A percentile compares a stretch with the other conserved stretches of the same genome.
These are phyloP conservation scores for Dianthus caryophyllus DNA, from an alignment of 148 eudicot genomes.

Conservation along the genomic window DNA sequence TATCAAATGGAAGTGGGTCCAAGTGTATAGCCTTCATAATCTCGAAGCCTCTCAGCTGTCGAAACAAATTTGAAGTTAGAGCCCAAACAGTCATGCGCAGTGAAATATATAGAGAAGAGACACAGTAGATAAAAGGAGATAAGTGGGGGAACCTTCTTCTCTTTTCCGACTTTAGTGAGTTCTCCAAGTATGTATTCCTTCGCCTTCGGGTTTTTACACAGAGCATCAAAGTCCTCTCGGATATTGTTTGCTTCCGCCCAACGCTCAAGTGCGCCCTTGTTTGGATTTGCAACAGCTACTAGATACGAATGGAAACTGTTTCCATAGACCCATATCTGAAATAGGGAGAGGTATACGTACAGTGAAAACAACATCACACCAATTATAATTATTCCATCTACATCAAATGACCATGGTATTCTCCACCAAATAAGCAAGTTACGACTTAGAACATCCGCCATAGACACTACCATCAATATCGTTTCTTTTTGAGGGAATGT, in stretches of 20 bases:
- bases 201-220: constrained; percentile 59
- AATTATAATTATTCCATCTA: no score
- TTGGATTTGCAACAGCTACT: constrained; percentile 68
- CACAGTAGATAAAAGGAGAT: neutral
- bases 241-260: constrained; percentile 67
- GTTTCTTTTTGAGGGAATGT: neutral
- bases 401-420: neutral
- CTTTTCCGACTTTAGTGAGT: constrained; percentile 60
- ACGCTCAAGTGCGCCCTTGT: constrained; percentile 47
- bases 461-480: neutral
- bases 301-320: constrained; percentile 77
- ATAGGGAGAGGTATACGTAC: constrained; percentile 5
- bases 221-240: constrained; percentile 50
- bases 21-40: constrained; percentile 65
- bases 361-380: neutral
- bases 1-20: constrained; percentile 70
- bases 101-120: neutral
- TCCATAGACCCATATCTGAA: constrained; percentile 84
- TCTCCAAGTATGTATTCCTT: constrained; percentile 60
- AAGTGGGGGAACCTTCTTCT: constrained; percentile 51
- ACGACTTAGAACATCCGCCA: neutral
- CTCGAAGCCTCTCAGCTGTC: constrained; percentile 82
- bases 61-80: constrained; percentile 12
- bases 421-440: neutral
- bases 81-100: no score